These are phyloP conservation scores for Yarrowia sp. DNA, from an alignment of 805 yeast species.

Conservation along the genomic window DNA sequence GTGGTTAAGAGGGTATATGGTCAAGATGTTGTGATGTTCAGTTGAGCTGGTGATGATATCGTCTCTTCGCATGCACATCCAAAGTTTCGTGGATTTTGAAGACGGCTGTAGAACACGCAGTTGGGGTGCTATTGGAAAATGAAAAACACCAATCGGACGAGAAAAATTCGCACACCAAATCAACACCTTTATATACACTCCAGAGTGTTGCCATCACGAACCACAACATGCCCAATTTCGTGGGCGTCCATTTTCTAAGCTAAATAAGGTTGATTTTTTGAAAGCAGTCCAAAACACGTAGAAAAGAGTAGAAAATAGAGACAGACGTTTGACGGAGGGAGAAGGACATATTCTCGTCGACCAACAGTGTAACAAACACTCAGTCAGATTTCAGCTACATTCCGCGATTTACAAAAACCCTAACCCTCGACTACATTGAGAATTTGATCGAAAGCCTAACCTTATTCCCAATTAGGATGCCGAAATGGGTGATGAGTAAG, in stretches of 20 bases:
- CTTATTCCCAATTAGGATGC: not conserved
- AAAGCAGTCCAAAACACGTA: not conserved
- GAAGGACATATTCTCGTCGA: too few relatives aligned
- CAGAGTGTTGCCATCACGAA: too few relatives aligned
- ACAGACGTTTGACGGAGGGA: too few relatives aligned
- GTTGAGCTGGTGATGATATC: not conserved
- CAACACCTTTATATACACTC: too few relatives aligned
- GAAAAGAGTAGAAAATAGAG: too few relatives aligned
- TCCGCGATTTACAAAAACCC: not conserved
- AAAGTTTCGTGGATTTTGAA: not conserved
- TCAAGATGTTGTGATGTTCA: not conserved
- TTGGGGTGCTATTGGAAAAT: too few relatives aligned
- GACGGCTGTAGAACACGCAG: too few relatives aligned
- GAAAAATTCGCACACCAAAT: too few relatives aligned
- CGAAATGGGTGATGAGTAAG: not conserved
- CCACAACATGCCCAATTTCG: too few relatives aligned
- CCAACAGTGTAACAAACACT: too few relatives aligned
- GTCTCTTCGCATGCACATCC: not conserved
- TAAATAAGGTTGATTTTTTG: not conserved
- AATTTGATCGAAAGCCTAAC: not conserved
- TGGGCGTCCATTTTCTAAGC: not conserved
- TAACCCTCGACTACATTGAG: not conserved
- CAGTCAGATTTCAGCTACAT: not conserved
- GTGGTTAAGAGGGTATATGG: not conserved
- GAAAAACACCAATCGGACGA: too few relatives aligned